phyloP scores from a whole-genome alignment of 768 basidiomycete genomes.

The Lactarius hengduanensis region DNA sequence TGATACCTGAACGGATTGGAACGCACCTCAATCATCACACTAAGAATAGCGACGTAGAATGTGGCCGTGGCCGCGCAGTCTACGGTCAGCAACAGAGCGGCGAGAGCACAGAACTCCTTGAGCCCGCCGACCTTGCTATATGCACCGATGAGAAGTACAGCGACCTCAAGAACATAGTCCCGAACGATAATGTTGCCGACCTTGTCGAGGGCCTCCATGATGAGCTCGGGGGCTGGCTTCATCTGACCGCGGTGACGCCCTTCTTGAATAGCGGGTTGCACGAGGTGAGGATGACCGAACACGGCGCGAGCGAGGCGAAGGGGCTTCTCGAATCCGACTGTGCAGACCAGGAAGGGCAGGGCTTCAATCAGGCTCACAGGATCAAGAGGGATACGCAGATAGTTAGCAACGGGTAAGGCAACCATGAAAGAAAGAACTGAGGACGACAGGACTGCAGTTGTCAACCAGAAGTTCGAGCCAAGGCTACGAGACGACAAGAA shows the following conservation, averaged over 20 bases:
- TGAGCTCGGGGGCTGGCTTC: constrained; percentile 79
- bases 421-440: constrained; percentile 82
- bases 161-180: constrained; percentile 92
- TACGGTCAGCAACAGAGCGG: constrained; percentile 79
- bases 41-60: constrained; percentile 84
- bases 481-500: constrained; percentile 85
- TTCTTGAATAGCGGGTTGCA: constrained; percentile 34
- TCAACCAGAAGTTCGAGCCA: constrained; percentile 72
- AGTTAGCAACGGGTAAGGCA: constrained; percentile 72
- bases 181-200: constrained; percentile 84
- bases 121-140: constrained; percentile 85
- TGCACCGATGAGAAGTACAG: constrained; percentile 84
- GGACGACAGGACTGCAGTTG: constrained; percentile 74
- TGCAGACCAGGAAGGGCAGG: constrained; percentile 95
- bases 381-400: constrained; percentile 84
- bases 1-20: not conserved
- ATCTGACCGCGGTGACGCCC: constrained; percentile 42
- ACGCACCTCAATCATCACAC: constrained; percentile 93
- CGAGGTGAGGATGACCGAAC: constrained; percentile 70
- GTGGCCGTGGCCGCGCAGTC: constrained; percentile 90
- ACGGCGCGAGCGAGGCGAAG: constrained; percentile 88
- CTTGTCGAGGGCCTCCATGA: constrained; percentile 76
- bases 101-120: constrained; percentile 92
- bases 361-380: constrained; percentile 93
- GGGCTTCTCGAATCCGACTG: constrained; percentile 97